Evolutionary conservation across 1,284 basidiomycete species (phyloP), one percentile per base, ranked within the genome.

Genomic region (Rhodotorula mucilaginosa): DNA sequence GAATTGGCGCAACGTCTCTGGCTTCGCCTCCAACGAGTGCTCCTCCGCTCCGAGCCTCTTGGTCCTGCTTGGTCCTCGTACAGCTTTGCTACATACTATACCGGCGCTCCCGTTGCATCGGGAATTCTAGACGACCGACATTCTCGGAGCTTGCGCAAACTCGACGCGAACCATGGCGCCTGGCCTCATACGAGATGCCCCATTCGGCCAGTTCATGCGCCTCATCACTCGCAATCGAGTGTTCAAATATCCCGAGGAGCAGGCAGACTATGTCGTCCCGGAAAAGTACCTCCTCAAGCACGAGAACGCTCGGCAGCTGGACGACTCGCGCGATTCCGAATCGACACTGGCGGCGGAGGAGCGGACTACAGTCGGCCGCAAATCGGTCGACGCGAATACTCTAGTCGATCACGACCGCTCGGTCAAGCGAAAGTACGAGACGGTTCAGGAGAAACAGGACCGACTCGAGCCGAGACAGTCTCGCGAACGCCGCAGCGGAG

Each of bases 211-310:
- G 60, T n/a, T 69, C 58, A 21, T 78, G 68, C 72, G 75, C 71
- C 54, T 21, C 8, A n/a, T 67, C n/a, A 70, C 76, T 15, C 63
- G 70, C 18, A 74, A 73, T 18, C 66, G 64, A 19, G 13, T 76
- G 29, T 69, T 77, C 48, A 70, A 70, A 8, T 78, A 72, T 62
- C 73, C 77, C 4, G 78, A 79, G 48, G 67, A 79, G 47, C 68
- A 61, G n/a, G 60, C 69, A 21, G 73, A 67, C 62, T 79, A 73
- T 64, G 66, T 69, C 31, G 56, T 78, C 0, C 77, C 77, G 18
- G 23, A 31, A 2, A 66, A 65, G 21, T 76, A 65, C 70, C 74
- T 71, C 12, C 49, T n/a, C 5, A 64, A 64, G 8, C 26, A 58
- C 49, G 68, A 60, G n/a, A 26, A 58, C 64, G 63, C 64, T 54